phyloP scores from a whole-genome alignment of 345 rosid genomes.

The Moricandia moricandioides region DNA sequence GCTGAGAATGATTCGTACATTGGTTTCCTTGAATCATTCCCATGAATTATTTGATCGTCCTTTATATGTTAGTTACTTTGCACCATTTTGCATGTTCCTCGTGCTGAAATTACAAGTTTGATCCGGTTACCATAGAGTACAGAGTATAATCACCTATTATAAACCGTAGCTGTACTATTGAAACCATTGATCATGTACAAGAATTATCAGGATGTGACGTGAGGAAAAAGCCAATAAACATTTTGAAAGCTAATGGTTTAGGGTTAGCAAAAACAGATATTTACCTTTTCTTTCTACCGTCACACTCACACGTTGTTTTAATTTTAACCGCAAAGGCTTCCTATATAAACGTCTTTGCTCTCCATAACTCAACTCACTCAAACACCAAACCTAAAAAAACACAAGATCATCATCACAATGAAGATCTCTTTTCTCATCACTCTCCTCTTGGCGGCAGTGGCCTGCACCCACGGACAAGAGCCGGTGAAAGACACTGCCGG shows the following conservation, averaged over 20 bases:
- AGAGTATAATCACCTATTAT: not conserved
- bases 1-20: not conserved
- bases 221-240: not conserved
- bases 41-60: not conserved
- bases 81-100: constrained; percentile 3
- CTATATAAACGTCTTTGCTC: constrained; percentile 16
- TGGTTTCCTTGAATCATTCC: not conserved
- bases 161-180: not conserved
- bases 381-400: not conserved
- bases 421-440: constrained; percentile 9
- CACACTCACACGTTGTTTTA: not conserved
- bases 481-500: constrained; percentile 12
- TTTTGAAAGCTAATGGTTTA: not conserved
- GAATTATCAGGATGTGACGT: not conserved
- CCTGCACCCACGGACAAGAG: not conserved
- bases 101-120: constrained; percentile 3
- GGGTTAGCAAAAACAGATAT: not conserved
- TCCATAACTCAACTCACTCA: constrained; percentile 6
- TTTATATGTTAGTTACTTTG: not conserved
- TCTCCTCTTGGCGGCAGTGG: constrained; percentile 8
- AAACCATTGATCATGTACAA: not conserved
- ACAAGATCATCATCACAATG: not conserved
- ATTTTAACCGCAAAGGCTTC: not conserved
- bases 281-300: not conserved
- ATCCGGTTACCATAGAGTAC: not conserved